These are phyloP conservation scores for Talaromyces adpressus DNA, from an alignment of 495 filamentous ascomycete species.

Conservation along the genomic window DNA sequence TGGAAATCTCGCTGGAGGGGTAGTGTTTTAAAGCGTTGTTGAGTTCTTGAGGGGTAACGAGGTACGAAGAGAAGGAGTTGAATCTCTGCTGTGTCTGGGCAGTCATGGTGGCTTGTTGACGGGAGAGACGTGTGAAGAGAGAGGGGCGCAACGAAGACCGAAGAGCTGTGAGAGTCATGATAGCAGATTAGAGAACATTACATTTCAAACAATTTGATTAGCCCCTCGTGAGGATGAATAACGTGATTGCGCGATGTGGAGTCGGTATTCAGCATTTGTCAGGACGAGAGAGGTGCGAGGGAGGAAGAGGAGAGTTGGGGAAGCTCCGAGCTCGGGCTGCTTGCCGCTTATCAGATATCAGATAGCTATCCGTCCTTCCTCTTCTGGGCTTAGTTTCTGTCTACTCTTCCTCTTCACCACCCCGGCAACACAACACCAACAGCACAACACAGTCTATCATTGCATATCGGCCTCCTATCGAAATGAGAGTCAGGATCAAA, in stretches of 20 bases:
- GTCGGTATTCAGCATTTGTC: background rate
- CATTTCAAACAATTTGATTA: background rate
- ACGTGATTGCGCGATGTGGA: background rate
- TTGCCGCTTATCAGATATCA: background rate
- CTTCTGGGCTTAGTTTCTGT: background rate
- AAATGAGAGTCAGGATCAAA: slow-evolving; percentile 91
- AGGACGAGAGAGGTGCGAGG: background rate
- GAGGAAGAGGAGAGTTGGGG: background rate
- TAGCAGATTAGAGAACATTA: slow-evolving; percentile 3
- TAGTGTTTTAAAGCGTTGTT: slow-evolving; percentile 70
- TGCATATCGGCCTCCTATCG: slow-evolving; percentile 5
- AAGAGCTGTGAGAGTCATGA: slow-evolving; percentile 32
- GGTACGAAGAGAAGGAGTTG: slow-evolving; percentile 63
- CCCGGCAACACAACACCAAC: too few relatives aligned
- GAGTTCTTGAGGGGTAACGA: slow-evolving; percentile 80
- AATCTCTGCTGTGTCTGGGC: slow-evolving; percentile 25
- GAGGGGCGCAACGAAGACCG: slow-evolving; percentile 21
- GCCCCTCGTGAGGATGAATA: background rate
- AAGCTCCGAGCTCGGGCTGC: background rate
- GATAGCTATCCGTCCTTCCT: background rate
- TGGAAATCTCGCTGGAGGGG: slow-evolving; percentile 63
- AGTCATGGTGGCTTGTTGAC: slow-evolving; percentile 23
- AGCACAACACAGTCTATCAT: background rate
- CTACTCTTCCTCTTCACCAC: slow-evolving; percentile 4
- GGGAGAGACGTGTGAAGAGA: slow-evolving; percentile 23